These are phyloP conservation scores for Colletotrichum sp. DNA, from an alignment of 2,329 filamentous ascomycete genomes.

Conservation along the genomic window DNA sequence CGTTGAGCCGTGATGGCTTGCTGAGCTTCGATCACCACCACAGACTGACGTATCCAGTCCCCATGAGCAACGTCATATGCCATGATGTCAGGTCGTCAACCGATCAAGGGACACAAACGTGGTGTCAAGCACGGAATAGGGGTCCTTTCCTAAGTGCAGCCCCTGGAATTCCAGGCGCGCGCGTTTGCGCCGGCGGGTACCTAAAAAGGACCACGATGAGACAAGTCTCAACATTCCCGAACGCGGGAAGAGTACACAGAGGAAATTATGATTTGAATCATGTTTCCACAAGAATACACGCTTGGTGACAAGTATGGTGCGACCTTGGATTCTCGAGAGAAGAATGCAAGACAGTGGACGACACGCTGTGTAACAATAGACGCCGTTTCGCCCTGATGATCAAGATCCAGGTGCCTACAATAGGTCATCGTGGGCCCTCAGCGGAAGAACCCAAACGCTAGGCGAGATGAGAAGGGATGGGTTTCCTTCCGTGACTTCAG, in stretches of 20 bases:
- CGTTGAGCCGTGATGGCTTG: background rate
- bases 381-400: background rate
- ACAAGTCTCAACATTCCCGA: conserved; percentile 13
- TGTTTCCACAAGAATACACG: background rate
- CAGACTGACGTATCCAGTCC: background rate
- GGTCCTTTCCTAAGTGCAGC: background rate
- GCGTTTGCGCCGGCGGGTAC: background rate
- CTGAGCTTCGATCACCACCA: background rate
- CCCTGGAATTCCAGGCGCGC: background rate
- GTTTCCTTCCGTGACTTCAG: background rate
- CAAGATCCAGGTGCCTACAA: background rate
- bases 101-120: background rate
- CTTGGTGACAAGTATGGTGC: background rate
- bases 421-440: background rate
- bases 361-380: background rate
- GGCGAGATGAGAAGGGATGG: background rate
- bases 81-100: background rate
- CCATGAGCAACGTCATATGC: background rate
- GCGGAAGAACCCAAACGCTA: background rate
- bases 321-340: background rate
- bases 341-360: background rate
- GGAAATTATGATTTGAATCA: conserved; percentile 15
- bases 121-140: background rate
- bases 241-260: background rate
- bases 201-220: background rate